Conservation (phyloP, 208 protist genomes). For the Crithidia bombi region DNA sequence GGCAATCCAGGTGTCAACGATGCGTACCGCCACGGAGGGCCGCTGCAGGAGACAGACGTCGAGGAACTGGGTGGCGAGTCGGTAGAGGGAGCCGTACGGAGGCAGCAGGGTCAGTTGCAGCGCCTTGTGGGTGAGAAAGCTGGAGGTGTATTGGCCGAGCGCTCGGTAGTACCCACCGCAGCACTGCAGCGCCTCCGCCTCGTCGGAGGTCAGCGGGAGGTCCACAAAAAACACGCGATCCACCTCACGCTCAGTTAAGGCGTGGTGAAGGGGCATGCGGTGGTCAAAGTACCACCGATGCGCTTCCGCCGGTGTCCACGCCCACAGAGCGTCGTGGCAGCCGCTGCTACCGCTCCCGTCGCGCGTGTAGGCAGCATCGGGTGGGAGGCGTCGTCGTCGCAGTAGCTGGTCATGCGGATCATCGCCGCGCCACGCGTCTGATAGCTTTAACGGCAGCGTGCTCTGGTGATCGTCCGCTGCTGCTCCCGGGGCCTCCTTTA, state of each 20-base stretch:
- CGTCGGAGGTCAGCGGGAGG: slow-evolving; percentile 12
- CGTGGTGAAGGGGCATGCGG: slow-evolving; percentile 17
- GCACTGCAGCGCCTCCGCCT: slow-evolving; percentile 49
- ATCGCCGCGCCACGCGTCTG: slow-evolving; percentile 18
- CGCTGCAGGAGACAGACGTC: slow-evolving; percentile 81
- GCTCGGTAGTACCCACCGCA: slow-evolving; percentile 70
- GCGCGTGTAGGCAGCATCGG: too few relatives aligned
- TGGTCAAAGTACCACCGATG: slow-evolving; percentile 35
- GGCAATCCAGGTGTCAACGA: slow-evolving; percentile 58
- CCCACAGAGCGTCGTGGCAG: slow-evolving; percentile 18
- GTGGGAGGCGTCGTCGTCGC: slow-evolving; percentile 2
- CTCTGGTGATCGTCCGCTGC: neutral
- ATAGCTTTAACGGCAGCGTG: neutral
- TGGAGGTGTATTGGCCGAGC: slow-evolving; percentile 49
- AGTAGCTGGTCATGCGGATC: slow-evolving; percentile 16
- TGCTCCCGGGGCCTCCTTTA: too few relatives aligned
- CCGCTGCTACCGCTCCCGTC: neutral
- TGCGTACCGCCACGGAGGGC: slow-evolving; percentile 39
- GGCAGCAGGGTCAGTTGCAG: slow-evolving; percentile 80
- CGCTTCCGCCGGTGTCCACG: slow-evolving; percentile 28
- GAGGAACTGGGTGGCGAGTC: slow-evolving; percentile 54
- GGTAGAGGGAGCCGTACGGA: slow-evolving; percentile 69
- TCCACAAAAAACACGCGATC: slow-evolving; percentile 19
- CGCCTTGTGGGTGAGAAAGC: slow-evolving; percentile 83
- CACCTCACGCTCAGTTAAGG: slow-evolving; percentile 13